Conservation (phyloP, 2,329 filamentous ascomycete genomes). For the Ophiostoma ulmi region DNA sequence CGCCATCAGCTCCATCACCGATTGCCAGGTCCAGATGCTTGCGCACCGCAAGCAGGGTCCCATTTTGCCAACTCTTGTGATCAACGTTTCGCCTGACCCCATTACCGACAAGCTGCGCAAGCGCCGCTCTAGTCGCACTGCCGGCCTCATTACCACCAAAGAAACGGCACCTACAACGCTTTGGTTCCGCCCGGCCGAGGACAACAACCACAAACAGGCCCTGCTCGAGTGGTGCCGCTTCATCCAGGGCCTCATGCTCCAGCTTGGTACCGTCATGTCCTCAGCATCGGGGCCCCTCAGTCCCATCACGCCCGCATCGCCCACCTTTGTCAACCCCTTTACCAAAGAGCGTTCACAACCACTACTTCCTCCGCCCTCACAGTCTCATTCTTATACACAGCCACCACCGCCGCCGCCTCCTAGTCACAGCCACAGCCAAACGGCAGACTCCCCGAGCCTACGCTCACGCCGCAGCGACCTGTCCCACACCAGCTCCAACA, state of each 20-base stretch:
- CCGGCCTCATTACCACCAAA: slow-evolving; percentile 50
- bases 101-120: slow-evolving; percentile 56
- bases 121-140: slow-evolving; percentile 58
- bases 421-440: background rate
- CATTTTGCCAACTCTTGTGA: slow-evolving; percentile 53
- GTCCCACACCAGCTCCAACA: slow-evolving; percentile 37
- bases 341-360: slow-evolving; percentile 25
- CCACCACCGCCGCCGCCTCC: background rate
- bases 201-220: slow-evolving; percentile 38
- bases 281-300: slow-evolving; percentile 36
- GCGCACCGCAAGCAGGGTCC: slow-evolving; percentile 59
- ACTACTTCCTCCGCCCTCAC: background rate
- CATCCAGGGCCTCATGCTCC: slow-evolving; percentile 43
- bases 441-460: slow-evolving; percentile 53
- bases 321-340: slow-evolving; percentile 52
- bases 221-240: slow-evolving; percentile 57
- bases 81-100: slow-evolving; percentile 50
- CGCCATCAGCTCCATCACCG: slow-evolving; percentile 47
- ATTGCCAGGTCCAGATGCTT: slow-evolving; percentile 55
- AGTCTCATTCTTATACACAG: background rate
- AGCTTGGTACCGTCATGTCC: slow-evolving; percentile 8
- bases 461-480: slow-evolving; percentile 59
- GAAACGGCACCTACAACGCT: slow-evolving; percentile 47
- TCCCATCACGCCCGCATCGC: slow-evolving; percentile 50
- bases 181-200: slow-evolving; percentile 54